Percentiles rank a stretch among this genome's conserved stretches.
Conservation (phyloP, 2,329 filamentous ascomycete species). For the Nemania sp. region DNA sequence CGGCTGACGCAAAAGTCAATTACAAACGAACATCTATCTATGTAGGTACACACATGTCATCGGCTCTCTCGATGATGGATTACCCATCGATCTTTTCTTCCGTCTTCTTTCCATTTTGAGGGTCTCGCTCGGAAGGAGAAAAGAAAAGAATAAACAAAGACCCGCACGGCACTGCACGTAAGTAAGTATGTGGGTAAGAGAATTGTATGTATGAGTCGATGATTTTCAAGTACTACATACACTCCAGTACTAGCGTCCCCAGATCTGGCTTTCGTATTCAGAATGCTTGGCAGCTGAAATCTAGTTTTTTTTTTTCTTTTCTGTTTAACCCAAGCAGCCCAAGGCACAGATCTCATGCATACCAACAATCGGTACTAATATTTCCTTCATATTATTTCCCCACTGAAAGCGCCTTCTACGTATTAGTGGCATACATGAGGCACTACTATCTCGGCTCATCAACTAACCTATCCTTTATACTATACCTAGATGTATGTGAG, state of each 20-base stretch:
- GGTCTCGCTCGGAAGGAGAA: not conserved
- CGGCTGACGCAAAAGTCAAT: constrained; percentile 16
- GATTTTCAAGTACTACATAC: not conserved
- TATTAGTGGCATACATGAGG: not conserved
- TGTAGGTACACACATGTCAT: not conserved
- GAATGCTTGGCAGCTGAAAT: constrained; percentile 31
- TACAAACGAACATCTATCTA: not conserved
- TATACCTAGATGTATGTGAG: not conserved
- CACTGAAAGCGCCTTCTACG: not conserved
- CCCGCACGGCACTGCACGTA: not conserved
- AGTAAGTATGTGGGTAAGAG: not conserved
- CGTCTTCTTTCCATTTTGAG: not conserved
- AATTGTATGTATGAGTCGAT: not conserved
- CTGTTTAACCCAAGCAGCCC: no score
- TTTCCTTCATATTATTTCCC: not conserved
- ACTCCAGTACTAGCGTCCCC: not conserved
- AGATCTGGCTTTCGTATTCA: constrained; percentile 29
- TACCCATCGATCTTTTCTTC: not conserved
- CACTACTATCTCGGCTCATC: constrained; percentile 2
- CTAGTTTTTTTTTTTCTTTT: constrained; percentile 23
- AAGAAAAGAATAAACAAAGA: not conserved
- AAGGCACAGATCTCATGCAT: constrained; percentile 10
- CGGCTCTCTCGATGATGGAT: not conserved
- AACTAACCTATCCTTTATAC: not conserved
- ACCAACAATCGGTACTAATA: not conserved